Conservation (phyloP, 306 rosid genomes). For the Rosa rugosa region DNA sequence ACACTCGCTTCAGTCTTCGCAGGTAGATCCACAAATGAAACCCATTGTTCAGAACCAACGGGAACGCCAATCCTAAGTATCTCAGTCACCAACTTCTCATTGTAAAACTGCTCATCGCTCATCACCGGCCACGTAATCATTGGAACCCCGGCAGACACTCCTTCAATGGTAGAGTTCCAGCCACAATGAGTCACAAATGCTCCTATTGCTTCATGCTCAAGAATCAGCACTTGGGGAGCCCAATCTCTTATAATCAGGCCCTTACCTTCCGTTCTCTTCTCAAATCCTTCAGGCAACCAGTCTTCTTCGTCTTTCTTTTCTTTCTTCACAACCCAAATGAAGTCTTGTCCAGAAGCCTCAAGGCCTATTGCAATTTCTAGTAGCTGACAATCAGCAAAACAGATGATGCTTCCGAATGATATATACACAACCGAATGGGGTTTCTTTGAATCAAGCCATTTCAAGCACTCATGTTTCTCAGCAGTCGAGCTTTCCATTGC, state of each 20-base stretch:
- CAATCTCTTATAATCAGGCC: conserved; percentile 48
- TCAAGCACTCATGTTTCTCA: conserved; percentile 23
- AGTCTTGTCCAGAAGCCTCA: conserved; percentile 40
- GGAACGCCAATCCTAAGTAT: conserved; percentile 22
- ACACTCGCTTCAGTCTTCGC: conserved; percentile 21
- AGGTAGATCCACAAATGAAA: conserved; percentile 6
- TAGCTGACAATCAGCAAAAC: conserved; percentile 33
- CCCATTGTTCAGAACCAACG: conserved; percentile 35
- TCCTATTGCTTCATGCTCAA: conserved; percentile 38
- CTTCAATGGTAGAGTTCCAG: conserved; percentile 31
- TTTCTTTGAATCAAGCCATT: conserved; percentile 25
- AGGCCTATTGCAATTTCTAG: conserved; percentile 46
- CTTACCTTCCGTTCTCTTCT: conserved; percentile 34
- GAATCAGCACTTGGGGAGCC: conserved; percentile 42
- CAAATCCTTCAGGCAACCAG: conserved; percentile 28
- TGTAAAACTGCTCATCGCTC: conserved; percentile 33
- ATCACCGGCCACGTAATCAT: conserved; percentile 46
- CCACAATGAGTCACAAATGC: conserved; percentile 29
- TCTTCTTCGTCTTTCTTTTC: conserved; percentile 14
- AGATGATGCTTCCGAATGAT: conserved; percentile 37
- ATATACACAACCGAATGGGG: conserved; percentile 46
- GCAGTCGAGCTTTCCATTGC: conserved; percentile 27
- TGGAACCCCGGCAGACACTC: conserved; percentile 35
- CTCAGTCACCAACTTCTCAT: conserved; percentile 36
- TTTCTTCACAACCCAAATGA: conserved; percentile 45